Conservation (phyloP, 2,329 filamentous ascomycete genomes). For the Camillea tinctor region DNA sequence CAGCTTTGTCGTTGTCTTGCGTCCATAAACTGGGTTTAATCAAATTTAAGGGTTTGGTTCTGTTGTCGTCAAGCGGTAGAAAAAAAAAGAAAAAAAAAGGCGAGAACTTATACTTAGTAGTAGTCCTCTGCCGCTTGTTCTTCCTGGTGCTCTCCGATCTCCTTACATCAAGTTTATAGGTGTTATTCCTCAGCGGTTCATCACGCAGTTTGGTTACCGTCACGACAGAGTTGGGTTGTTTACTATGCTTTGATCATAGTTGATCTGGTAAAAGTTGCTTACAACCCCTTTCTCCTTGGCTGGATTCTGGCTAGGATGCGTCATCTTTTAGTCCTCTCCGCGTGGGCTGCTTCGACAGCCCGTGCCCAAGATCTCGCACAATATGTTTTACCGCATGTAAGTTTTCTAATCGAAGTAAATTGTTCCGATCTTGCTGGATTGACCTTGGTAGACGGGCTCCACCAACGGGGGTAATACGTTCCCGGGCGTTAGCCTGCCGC, state of each 20-base stretch:
- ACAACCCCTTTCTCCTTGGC: conserved; percentile 3
- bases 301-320: conserved; percentile 16
- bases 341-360: conserved; percentile 8
- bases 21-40: background rate
- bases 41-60: background rate
- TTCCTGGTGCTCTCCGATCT: background rate
- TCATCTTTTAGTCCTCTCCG: conserved; percentile 6
- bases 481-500: conserved; percentile 46
- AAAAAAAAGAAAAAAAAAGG: background rate
- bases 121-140: background rate
- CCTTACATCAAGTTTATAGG: background rate
- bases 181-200: background rate
- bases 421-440: conserved; percentile 4
- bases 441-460: conserved; percentile 41
- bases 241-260: conserved; percentile 9
- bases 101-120: background rate
- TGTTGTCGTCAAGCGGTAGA: background rate
- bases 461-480: conserved; percentile 49
- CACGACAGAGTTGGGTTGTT: background rate
- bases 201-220: background rate
- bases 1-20: background rate
- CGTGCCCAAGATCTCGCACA: conserved; percentile 18
- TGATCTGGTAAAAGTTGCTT: conserved; percentile 4
- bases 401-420: conserved; percentile 3
- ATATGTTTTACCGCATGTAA: conserved; percentile 25